Evolutionary conservation across 441 rosid species (phyloP).

Genomic region (Syzygium syzygioides): DNA sequence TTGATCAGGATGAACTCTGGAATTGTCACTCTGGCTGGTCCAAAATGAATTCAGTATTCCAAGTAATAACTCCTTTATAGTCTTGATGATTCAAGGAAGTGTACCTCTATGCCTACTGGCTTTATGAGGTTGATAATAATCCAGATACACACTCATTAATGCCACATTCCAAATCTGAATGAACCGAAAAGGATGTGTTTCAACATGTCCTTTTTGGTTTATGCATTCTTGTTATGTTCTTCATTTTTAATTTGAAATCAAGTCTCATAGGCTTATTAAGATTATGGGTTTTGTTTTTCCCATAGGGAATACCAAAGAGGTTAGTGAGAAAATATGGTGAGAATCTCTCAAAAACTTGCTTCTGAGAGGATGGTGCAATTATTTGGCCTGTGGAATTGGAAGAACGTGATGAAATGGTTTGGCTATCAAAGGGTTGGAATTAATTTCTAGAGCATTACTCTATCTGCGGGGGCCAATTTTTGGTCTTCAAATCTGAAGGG

Average conservation of each 20-base stretch:
- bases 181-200: neutral
- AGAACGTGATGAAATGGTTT: too few species aligned
- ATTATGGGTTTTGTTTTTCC: too few species aligned
- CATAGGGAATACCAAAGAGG: too few species aligned
- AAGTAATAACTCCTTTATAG: neutral
- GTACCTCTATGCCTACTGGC: neutral
- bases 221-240: neutral
- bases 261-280: too few species aligned
- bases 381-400: too few species aligned
- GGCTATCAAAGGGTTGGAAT: too few species aligned
- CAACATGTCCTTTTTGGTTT: neutral
- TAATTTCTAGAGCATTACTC: too few species aligned
- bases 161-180: neutral
- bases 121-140: neutral
- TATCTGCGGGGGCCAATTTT: too few species aligned
- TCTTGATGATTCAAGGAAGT: neutral
- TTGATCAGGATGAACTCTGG: neutral
- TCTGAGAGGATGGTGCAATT: too few species aligned
- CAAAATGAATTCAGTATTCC: neutral
- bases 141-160: neutral
- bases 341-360: too few species aligned
- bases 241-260: neutral
- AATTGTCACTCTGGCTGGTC: neutral
- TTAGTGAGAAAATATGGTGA: too few species aligned
- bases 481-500: too few species aligned